These are phyloP conservation scores for Aspergillus transmontanensis DNA, from an alignment of 2,329 filamentous ascomycete species.

Conservation along the genomic window DNA sequence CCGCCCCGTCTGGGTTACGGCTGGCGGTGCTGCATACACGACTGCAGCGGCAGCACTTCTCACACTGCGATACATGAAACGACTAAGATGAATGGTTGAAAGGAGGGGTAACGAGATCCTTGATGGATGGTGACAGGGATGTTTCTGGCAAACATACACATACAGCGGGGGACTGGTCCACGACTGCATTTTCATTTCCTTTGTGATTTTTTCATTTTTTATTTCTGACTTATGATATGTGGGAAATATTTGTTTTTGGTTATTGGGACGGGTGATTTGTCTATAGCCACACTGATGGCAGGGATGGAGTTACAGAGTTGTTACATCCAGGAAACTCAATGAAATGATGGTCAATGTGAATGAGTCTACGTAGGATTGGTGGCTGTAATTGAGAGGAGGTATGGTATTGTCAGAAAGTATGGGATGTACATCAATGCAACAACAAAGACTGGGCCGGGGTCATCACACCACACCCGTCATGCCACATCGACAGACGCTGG, in stretches of 20 bases:
- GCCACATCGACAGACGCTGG: background rate
- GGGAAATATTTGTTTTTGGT: background rate
- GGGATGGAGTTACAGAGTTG: constrained; percentile 7
- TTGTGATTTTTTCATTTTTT: background rate
- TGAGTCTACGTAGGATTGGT: no score
- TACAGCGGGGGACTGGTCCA: constrained; percentile 8
- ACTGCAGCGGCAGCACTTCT: constrained; percentile 34
- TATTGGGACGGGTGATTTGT: background rate
- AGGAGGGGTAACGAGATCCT: background rate
- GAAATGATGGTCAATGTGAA: background rate
- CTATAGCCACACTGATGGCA: constrained; percentile 2
- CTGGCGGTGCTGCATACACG: constrained; percentile 34
- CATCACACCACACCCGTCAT: constrained; percentile 1
- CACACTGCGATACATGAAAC: constrained; percentile 34
- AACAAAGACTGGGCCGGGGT: background rate
- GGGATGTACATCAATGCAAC: background rate
- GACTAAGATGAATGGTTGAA: constrained; percentile 15
- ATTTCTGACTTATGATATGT: background rate
- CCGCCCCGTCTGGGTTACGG: constrained; percentile 36
- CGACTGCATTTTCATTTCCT: background rate
- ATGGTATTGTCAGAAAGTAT: background rate
- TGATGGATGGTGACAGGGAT: background rate
- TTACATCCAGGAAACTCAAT: constrained; percentile 2
- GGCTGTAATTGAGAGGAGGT: background rate
- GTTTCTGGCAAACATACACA: constrained; percentile 7